phyloP scores from a whole-genome alignment of 129 eudicot species.

The Solidago caesia region DNA sequence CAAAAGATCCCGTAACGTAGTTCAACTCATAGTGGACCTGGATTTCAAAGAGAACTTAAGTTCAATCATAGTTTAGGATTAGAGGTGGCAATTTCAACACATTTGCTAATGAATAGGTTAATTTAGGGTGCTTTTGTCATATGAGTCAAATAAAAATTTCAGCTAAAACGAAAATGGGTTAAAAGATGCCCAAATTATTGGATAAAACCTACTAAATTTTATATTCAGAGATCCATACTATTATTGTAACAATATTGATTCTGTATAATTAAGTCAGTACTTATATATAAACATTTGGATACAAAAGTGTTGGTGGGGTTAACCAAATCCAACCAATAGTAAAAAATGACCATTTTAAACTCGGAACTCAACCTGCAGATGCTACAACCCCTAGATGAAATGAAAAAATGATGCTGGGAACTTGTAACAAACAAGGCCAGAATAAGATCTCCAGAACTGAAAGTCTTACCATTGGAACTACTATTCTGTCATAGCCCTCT shows the following conservation, averaged over 20 bases:
- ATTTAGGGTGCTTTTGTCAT: background rate
- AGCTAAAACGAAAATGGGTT: background rate
- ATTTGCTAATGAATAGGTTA: background rate
- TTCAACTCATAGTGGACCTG: constrained; percentile 80
- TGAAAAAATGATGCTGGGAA: no score
- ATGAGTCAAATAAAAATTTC: background rate
- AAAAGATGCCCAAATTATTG: background rate
- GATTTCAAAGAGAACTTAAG: constrained; percentile 23
- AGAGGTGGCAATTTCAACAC: background rate
- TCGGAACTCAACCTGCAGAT: background rate
- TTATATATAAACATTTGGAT: no score
- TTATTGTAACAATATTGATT: no score
- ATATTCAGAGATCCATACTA: no score
- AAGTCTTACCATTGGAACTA: constrained; percentile 87
- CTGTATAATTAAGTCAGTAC: no score
- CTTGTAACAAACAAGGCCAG: background rate
- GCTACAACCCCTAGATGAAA: no score
- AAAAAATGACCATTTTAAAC: background rate
- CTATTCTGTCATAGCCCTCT: constrained; percentile 71
- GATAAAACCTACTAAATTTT: background rate
- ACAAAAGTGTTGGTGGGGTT: background rate
- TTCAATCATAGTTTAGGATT: constrained; percentile 14
- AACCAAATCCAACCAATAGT: background rate
- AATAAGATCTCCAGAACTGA: background rate
- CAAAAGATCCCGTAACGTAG: constrained; percentile 35